Percentiles rank a stretch among this genome's conserved stretches.
These are phyloP conservation scores for Pulicaria dysenterica DNA, from an alignment of 129 eudicot genomes.

Conservation along the genomic window DNA sequence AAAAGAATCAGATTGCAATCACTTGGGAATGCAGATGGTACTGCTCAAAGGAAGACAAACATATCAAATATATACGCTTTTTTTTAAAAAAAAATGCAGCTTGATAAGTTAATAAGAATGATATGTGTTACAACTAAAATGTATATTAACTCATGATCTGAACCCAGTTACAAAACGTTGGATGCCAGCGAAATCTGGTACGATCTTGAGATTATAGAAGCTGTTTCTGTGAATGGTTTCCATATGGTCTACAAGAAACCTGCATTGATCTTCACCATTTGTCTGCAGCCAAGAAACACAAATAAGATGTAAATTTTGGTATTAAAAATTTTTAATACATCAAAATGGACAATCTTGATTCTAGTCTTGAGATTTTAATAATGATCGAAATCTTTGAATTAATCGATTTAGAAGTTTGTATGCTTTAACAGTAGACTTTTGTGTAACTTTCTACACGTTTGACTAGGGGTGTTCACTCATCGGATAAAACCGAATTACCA, in stretches of 20 bases:
- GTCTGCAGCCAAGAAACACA: conserved; percentile 57
- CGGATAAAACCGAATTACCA: too few species aligned
- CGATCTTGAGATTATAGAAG: conserved; percentile 45
- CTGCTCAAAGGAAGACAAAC: too few species aligned
- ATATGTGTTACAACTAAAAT: conserved; percentile 1
- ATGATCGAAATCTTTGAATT: background rate
- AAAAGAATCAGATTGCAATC: background rate
- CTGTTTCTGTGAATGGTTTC: conserved; percentile 41
- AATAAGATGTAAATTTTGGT: background rate
- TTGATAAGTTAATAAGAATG: background rate
- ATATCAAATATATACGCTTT: too few species aligned
- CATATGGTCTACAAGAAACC: conserved; percentile 58
- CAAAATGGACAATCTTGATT: background rate
- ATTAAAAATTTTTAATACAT: background rate
- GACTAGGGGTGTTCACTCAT: too few species aligned
- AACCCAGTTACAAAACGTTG: conserved; percentile 78
- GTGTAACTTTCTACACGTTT: background rate
- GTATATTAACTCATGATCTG: conserved; percentile 31
- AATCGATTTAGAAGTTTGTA: background rate
- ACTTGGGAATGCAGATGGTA: too few species aligned
- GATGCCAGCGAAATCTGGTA: conserved; percentile 80
- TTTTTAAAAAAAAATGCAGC: background rate
- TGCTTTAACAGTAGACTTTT: background rate
- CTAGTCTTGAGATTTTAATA: background rate
- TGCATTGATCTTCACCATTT: conserved; percentile 86